These are phyloP conservation scores for Cadophora sp. DNA, from an alignment of 2,329 filamentous ascomycete species.

Conservation along the genomic window DNA sequence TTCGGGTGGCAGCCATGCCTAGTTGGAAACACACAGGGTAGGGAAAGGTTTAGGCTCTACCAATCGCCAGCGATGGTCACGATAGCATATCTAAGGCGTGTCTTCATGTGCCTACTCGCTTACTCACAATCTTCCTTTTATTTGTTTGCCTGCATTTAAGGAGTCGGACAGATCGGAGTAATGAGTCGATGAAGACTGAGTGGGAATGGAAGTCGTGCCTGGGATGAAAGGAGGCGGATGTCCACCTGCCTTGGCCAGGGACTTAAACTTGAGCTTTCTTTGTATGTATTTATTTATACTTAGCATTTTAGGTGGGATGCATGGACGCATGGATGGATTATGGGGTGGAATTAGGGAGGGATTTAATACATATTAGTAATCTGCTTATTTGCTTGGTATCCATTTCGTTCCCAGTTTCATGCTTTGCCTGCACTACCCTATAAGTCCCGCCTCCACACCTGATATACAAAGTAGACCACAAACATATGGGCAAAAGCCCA, in stretches of 20 bases:
- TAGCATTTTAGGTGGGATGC: background rate
- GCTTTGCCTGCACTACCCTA: background rate
- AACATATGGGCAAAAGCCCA: too few relatives aligned
- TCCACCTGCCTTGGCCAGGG: background rate
- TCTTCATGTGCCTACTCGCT: background rate
- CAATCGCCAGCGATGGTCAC: background rate
- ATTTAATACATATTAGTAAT: conserved; percentile 12
- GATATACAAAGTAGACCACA: too few relatives aligned
- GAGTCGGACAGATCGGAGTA: background rate
- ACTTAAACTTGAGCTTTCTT: background rate
- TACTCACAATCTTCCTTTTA: background rate
- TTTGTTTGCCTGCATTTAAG: background rate
- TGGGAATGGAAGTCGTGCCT: background rate
- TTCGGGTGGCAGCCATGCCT: background rate
- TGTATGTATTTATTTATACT: conserved; percentile 1
- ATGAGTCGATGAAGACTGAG: background rate
- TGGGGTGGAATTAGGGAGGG: background rate
- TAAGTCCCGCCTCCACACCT: too few relatives aligned
- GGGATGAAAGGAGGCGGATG: background rate
- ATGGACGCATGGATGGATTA: background rate
- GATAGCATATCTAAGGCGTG: background rate
- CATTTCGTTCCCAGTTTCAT: background rate
- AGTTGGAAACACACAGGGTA: background rate
- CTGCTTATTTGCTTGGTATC: background rate
- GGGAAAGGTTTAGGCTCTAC: background rate